Base-by-base conservation (phyloP, 352 stramenopile genomes). In the Peronospora destructor region DNA sequence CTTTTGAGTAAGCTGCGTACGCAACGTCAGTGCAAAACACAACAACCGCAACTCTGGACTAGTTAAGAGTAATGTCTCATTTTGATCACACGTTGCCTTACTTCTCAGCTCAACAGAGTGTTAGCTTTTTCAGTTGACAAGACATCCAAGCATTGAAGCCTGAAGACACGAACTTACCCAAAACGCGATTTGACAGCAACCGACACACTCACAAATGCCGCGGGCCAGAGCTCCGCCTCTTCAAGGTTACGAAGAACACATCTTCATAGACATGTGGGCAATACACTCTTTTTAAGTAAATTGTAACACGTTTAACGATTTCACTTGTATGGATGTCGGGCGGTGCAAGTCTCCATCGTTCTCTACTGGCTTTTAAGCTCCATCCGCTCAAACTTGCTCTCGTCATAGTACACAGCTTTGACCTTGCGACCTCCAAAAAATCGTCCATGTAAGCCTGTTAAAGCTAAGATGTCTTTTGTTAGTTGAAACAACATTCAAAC, bases 381-480 rank as follows among this genome's bases (percentile, higher is more conserved):
- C 41, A 71, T 69, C 25, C 67, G 53, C 4, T 72, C 61, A 44
- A 95, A 95, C 47, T 76, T 87, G 21, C 47, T 55, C 14, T 95
- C 85, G 37, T 95, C 84, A 53, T 85, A 96, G 28, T 85, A 85
- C 21, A 61, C 56, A 4, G 87, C 87, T 41, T 77, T 71, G 4
- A 96, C 83, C 29, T 91, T 84, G 10, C 87, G 72, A 32, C 87
- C 87, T 45, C 77, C 87, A 62, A 96, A 96, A 63, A 94, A 96
- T 25, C 87, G 74, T 6, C 80, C 79, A 52, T 91, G 86, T 47
- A 96, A 70, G 19, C 83, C 87, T 43, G 71, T 57, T 33, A 90
- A 60, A 28, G 85, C 85, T 93, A 48, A 3, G 12, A 61, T 6
- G 17, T 4, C n/a, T 23, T 51, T 17, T 17, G 21, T 32, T 38